Conservation (phyloP, 2,329 filamentous ascomycete genomes). For the Epichloe uncinata region DNA sequence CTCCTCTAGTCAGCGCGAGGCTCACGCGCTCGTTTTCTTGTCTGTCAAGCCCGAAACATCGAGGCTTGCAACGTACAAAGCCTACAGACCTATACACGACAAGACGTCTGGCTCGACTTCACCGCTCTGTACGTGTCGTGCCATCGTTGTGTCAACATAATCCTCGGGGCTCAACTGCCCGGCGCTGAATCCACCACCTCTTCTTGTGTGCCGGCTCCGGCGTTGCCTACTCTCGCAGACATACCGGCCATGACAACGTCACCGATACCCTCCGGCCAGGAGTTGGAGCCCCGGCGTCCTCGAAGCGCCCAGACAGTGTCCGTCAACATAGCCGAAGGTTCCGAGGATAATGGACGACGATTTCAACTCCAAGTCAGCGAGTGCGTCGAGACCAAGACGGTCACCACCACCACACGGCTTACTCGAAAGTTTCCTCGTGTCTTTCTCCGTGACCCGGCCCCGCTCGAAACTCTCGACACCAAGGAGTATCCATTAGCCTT, state of each 20-base stretch:
- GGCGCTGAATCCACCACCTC: background rate
- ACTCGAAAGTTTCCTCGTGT: constrained; percentile 77
- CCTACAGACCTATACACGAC: background rate
- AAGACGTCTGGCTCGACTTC: background rate
- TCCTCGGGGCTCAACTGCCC: constrained; percentile 2
- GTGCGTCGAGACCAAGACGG: constrained; percentile 54
- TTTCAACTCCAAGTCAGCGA: constrained; percentile 48
- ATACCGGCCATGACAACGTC: constrained; percentile 24
- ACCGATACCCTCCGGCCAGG: constrained; percentile 21
- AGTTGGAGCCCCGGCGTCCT: constrained; percentile 22
- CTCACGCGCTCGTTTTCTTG: constrained; percentile 7
- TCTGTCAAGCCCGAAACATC: background rate
- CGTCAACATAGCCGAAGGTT: constrained; percentile 32
- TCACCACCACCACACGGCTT: constrained; percentile 88
- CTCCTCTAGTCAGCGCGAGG: constrained; percentile 7
- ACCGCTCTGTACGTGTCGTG: background rate
- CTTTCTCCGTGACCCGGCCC: constrained; percentile 58
- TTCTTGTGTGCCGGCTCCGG: constrained; percentile 7
- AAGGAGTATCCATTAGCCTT: constrained; percentile 84
- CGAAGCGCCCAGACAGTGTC: constrained; percentile 28
- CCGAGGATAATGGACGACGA: constrained; percentile 21
- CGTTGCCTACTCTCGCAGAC: constrained; percentile 3
- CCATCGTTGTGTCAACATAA: background rate
- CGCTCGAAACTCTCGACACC: constrained; percentile 60
- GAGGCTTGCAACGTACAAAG: background rate